Percentiles rank a stretch among this genome's conserved stretches.
Evolutionary conservation across 345 rosid species (phyloP).

Genomic region (Hevea brasiliensis): DNA sequence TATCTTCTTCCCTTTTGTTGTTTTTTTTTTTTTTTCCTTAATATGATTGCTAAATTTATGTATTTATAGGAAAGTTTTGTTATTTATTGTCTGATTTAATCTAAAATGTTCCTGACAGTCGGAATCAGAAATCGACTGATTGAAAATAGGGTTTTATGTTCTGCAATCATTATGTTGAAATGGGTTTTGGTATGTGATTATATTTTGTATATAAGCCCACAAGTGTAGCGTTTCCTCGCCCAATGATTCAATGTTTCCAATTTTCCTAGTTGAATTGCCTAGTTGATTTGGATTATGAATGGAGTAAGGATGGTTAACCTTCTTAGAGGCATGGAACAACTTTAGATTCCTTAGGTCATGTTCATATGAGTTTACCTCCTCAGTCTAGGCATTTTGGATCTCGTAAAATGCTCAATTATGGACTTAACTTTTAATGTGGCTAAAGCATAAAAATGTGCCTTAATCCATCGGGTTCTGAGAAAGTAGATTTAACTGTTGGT

Average conservation of each 20-base stretch:
- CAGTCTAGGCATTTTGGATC: too few species aligned
- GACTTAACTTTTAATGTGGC: neutral
- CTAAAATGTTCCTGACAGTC: too few species aligned
- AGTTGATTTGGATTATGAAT: neutral
- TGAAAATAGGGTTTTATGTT: neutral
- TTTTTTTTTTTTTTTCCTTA: neutral
- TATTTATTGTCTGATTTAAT: neutral
- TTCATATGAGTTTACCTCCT: neutral
- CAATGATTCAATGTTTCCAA: too few species aligned
- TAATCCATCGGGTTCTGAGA: constrained; percentile 1
- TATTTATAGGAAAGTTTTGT: neutral
- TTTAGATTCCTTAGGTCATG: neutral
- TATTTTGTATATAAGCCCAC: too few species aligned
- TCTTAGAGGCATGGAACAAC: neutral
- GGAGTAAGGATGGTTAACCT: neutral
- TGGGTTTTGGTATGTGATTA: too few species aligned
- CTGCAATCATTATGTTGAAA: too few species aligned
- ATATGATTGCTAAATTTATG: neutral
- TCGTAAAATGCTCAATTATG: neutral
- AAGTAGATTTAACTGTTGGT: constrained; percentile 1
- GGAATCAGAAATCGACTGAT: neutral
- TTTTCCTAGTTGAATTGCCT: neutral
- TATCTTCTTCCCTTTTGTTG: neutral
- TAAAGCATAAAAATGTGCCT: neutral
- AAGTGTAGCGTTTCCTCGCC: too few species aligned